Evolutionary conservation across 2,329 filamentous ascomycete genomes (phyloP).

Genomic region (Exophiala calicioides): DNA sequence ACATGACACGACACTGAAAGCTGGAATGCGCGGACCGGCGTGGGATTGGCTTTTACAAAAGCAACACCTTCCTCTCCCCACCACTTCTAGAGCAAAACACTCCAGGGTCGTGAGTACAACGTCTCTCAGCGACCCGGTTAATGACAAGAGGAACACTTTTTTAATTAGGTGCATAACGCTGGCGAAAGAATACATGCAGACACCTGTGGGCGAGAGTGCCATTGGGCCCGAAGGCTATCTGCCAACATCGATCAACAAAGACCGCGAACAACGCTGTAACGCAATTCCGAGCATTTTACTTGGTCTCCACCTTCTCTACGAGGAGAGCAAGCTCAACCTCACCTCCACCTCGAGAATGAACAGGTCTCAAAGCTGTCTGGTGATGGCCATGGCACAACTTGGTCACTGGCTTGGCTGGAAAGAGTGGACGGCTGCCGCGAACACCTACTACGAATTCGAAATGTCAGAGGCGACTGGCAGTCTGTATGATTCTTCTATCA

Average conservation of each 20-base stretch:
- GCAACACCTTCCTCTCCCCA: background rate
- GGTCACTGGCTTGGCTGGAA: slow-evolving; percentile 78
- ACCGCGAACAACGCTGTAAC: slow-evolving; percentile 60
- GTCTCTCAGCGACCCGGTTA: slow-evolving; percentile 19
- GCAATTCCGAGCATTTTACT: slow-evolving; percentile 69
- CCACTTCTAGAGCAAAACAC: slow-evolving; percentile 12
- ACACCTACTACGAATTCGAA: slow-evolving; percentile 62
- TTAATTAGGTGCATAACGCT: slow-evolving; percentile 55
- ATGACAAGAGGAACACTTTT: slow-evolving; percentile 35
- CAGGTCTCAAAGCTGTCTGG: slow-evolving; percentile 55
- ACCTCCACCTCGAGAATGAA: slow-evolving; percentile 49
- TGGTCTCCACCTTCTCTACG: slow-evolving; percentile 79
- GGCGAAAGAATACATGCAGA: slow-evolving; percentile 66
- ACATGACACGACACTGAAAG: slow-evolving; percentile 42
- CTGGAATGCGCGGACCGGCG: slow-evolving; percentile 59
- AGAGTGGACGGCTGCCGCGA: slow-evolving; percentile 57
- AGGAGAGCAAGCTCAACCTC: slow-evolving; percentile 82
- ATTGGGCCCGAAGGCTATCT: slow-evolving; percentile 63
- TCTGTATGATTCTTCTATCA: slow-evolving; percentile 56
- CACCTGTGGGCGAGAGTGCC: slow-evolving; percentile 57
- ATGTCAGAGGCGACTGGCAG: slow-evolving; percentile 56
- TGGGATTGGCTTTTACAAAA: slow-evolving; percentile 66
- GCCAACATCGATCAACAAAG: slow-evolving; percentile 59
- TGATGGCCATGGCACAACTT: slow-evolving; percentile 77
- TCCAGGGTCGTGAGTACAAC: slow-evolving; percentile 55